Percentiles rank a stretch among this genome's conserved stretches.
phyloP scores from a whole-genome alignment of 2,329 filamentous ascomycete species.

The Phialocephala sp. region DNA sequence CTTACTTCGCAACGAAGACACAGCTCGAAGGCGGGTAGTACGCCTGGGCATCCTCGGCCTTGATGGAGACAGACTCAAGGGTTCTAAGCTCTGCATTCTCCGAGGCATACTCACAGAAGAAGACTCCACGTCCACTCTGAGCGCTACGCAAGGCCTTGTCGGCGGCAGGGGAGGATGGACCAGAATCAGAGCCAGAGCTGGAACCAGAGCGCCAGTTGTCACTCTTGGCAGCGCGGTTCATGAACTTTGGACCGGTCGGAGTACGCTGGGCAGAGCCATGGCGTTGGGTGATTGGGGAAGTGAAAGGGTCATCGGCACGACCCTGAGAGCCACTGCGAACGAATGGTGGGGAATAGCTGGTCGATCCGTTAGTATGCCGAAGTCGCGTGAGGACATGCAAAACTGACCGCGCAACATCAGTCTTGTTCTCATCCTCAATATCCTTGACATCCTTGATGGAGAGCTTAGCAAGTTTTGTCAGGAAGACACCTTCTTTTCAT shows the following conservation, averaged over 20 bases:
- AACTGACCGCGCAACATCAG: conserved; percentile 31
- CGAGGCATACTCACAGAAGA: conserved; percentile 26
- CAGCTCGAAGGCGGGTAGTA: conserved; percentile 57
- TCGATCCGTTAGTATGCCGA: conserved; percentile 18
- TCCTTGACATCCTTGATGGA: conserved; percentile 15
- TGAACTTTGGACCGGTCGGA: conserved; percentile 31
- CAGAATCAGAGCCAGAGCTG: conserved; percentile 28
- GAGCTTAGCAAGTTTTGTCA: conserved; percentile 24
- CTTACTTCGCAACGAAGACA: conserved; percentile 71
- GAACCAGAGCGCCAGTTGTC: conserved; percentile 40
- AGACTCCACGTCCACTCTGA: conserved; percentile 26
- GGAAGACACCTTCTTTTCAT: conserved; percentile 18
- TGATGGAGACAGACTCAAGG: conserved; percentile 25
- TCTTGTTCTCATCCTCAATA: neutral
- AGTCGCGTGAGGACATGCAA: neutral
- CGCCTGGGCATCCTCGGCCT: conserved; percentile 39
- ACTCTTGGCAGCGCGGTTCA: conserved; percentile 30
- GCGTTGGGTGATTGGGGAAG: conserved; percentile 16
- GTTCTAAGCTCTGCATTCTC: conserved; percentile 17
- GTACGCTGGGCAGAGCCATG: conserved; percentile 31
- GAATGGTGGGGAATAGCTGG: conserved; percentile 40
- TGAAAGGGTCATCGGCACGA: conserved; percentile 37
- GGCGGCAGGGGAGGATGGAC: conserved; percentile 25
- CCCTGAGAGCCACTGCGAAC: conserved; percentile 35
- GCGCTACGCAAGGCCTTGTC: conserved; percentile 21